Base-by-base conservation (phyloP, 1,284 basidiomycete species). In the Sporisorium exsertum region DNA sequence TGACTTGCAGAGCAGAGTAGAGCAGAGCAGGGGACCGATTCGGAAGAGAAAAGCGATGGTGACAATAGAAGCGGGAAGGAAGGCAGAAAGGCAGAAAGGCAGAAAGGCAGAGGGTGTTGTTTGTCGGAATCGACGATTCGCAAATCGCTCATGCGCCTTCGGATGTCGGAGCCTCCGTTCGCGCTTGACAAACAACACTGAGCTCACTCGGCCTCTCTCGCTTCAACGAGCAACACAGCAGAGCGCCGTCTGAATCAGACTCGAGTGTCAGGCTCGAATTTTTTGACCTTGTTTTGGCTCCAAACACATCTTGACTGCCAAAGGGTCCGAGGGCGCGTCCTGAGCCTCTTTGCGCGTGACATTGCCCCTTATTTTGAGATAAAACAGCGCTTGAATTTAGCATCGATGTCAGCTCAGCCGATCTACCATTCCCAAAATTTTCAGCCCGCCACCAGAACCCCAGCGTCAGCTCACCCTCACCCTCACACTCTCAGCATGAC, bases 141-240 rank as follows among this genome's bases (percentile, higher is more conserved):
- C 18, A 27, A 22, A 15, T 13, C 13, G 22, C 40, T 32, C 27
- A 27, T 22, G 22, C 20, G 9, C 13, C 33, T 13, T 49, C 56
- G 56, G 56, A 58, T 58, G 50, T 58, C 56, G 56, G 56, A 47
- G 29, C 10, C 29, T 32, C 20, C 9, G 26, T 22, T 37, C 35
- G 15, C 37, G 32, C 40, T 63, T 43, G 57, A 65, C n/a, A 56
- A 67, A 49, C 45, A 45, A 60, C 58, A 45, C 54, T 32, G 43
- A 51, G 20, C 37, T 33, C 13, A 22, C 13, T 46, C 24, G 43
- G n/a, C n/a, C 29, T 32, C 29, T 32, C 29, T 32, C 29, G 29
- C 29, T 32, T 32, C 10, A 10, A 32, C 29, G 10, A 32, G 29
- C 35, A 35, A 35, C 35, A 35, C 35, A 9, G 35, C 35, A 35